Evolutionary conservation across 352 stramenopile genomes (phyloP), one percentile per base, ranked within the genome.

Genomic region (Pythium sp.): DNA sequence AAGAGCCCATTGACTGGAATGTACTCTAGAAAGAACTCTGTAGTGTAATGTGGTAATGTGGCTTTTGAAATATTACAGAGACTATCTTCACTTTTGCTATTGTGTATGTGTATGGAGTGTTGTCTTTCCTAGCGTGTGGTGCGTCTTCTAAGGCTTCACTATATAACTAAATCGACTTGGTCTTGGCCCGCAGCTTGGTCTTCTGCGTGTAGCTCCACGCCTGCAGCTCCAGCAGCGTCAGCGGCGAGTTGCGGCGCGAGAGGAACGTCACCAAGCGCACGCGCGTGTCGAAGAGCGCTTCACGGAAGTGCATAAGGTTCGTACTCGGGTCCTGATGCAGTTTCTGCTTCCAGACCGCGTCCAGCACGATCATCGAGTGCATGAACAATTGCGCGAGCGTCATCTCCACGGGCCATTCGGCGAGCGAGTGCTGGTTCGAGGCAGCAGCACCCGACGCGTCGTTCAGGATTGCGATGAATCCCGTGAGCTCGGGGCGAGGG

Each of bases 1-100:
- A 95, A 69, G 76, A 92, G 38, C 79, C 87, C 6, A 94, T 97
- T 54, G 76, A 97, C 73, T 97, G 90, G 90, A 91, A 72, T 46
- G 75, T 90, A n/a, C 59, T 76, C 41, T 83, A 72, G 57, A 20
- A 32, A 20, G 4, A 15, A 43, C 9, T 41, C 34, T 41, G 34
- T 1, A 41, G 11, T 34, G 30, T 34, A 34, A 34, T 34, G 30
- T 36, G 26, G 14, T 24, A 24, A 18, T 11, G 30, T 32, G 30
- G 20, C 20, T 3, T 58, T 59, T 22, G 2, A n/a, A 41, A 41
- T 41, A n/a, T 59, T 59, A 59, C 54, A 59, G 5, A 36, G 41
- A 58, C 18, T 59, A 32, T 38, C 4, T 57, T 34, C 30, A 57
- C 20, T 7, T 34, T 5, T 59, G n/a, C 47, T 53, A 18, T 43